Percentiles rank a stretch among this genome's conserved stretches.
Conservation (phyloP, 768 basidiomycete genomes). For the Tulasnella sp. region DNA sequence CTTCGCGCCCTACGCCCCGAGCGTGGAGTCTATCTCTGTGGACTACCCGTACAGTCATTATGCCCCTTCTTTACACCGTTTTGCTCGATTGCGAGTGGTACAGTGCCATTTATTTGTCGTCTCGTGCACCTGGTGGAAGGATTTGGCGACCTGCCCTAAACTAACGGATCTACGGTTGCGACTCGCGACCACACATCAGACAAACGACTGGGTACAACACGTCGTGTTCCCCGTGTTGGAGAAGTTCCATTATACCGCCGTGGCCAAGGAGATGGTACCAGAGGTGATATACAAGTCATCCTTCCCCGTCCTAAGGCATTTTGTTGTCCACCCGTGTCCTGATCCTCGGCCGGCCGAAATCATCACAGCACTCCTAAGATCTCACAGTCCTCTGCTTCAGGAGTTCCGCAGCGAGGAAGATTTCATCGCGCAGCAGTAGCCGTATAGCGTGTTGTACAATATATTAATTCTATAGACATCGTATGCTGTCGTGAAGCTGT, state of each 20-base stretch:
- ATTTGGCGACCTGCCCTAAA: not conserved
- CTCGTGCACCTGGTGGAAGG: not conserved
- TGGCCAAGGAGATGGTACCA: too few species aligned
- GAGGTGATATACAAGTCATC: too few species aligned
- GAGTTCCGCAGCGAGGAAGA: not conserved
- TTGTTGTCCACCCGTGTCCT: not conserved
- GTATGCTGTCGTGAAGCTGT: not conserved
- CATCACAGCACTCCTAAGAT: too few species aligned
- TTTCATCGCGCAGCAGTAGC: not conserved
- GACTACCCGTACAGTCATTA: not conserved
- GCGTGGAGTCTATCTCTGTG: too few species aligned
- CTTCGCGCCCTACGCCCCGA: too few species aligned
- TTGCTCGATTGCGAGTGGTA: not conserved
- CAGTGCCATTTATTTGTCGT: not conserved
- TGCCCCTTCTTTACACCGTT: not conserved
- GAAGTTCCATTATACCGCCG: not conserved
- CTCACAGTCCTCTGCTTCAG: not conserved
- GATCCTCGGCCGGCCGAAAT: too few species aligned
- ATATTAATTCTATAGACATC: constrained; percentile 11
- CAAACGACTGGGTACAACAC: too few species aligned
- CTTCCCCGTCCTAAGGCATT: too few species aligned
- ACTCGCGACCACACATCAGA: not conserved
- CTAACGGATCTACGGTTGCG: not conserved
- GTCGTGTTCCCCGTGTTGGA: not conserved
- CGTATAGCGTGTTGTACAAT: not conserved